phyloP scores from a whole-genome alignment of 2,329 filamentous ascomycete species.

The Xylariomycetidae sp. region DNA sequence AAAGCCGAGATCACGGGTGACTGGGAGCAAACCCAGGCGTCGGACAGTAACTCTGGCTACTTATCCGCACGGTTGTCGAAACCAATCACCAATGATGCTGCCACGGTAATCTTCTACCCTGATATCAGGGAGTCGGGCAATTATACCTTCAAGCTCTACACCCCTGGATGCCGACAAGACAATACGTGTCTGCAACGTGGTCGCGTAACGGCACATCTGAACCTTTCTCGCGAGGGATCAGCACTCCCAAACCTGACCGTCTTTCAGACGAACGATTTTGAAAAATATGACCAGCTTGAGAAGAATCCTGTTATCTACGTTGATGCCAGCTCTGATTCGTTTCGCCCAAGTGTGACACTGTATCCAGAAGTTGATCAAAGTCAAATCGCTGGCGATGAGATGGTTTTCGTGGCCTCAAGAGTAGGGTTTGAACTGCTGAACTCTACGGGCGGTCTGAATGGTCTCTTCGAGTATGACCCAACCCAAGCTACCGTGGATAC shows the following conservation, averaged over 20 bases:
- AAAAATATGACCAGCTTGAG: conserved; percentile 94
- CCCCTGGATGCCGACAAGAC: conserved; percentile 83
- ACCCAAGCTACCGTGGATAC: conserved; percentile 51
- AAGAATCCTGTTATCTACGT: no score
- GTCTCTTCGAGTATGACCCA: conserved; percentile 84
- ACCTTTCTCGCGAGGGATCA: conserved; percentile 37
- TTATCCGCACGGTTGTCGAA: conserved; percentile 61
- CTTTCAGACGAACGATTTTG: conserved; percentile 89
- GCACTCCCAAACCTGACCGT: conserved; percentile 56
- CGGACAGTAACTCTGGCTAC: conserved; percentile 69
- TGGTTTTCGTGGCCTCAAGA: conserved; percentile 85
- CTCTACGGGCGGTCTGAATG: conserved; percentile 78
- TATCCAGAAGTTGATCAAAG: conserved; percentile 62
- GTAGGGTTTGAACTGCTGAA: conserved; percentile 72
- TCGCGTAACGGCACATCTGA: conserved; percentile 70
- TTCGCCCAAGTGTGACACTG: conserved; percentile 77
- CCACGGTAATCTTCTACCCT: conserved; percentile 73
- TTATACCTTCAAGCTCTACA: conserved; percentile 88
- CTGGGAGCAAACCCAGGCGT: conserved; percentile 67
- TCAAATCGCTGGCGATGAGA: conserved; percentile 41
- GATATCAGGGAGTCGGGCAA: conserved; percentile 86
- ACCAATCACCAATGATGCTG: conserved; percentile 51
- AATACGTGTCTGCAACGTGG: conserved; percentile 72
- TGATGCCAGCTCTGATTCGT: conserved; percentile 66
- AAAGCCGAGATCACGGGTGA: conserved; percentile 65